Conservation (phyloP, 2,329 filamentous ascomycete species). For the Pseudopithomyces maydicus region DNA sequence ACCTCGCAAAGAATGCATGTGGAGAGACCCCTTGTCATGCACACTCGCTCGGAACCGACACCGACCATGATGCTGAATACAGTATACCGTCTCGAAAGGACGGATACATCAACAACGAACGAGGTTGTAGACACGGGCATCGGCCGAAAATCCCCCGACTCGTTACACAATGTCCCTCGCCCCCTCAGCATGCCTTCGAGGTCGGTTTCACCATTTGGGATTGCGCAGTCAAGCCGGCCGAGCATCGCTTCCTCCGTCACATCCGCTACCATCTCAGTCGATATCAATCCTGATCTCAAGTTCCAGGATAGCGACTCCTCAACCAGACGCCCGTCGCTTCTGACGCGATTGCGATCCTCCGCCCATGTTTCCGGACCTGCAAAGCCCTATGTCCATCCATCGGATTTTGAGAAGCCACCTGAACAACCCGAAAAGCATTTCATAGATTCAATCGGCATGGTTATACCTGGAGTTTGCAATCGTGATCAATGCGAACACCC, state of each 20-base stretch:
- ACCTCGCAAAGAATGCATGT: not conserved
- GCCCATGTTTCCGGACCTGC: conserved; percentile 8
- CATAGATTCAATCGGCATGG: conserved; percentile 32
- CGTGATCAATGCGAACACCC: conserved; percentile 20
- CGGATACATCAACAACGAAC: not conserved
- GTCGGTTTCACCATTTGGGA: conserved; percentile 1
- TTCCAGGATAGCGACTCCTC: not conserved
- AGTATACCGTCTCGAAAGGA: not conserved
- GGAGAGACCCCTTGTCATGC: not conserved
- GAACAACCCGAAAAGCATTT: conserved; percentile 31
- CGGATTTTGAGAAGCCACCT: conserved; percentile 21
- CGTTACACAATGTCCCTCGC: not conserved
- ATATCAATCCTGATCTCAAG: conserved; percentile 6
- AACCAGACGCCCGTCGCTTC: conserved; percentile 17
- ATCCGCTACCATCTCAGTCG: conserved; percentile 14
- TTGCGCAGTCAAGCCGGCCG: conserved; percentile 3
- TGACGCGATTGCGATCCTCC: conserved; percentile 21
- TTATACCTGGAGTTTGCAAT: conserved; percentile 29
- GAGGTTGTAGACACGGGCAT: conserved; percentile 3
- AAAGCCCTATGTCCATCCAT: conserved; percentile 8
- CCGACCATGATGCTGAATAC: not conserved
- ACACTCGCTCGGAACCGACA: conserved; percentile 2
- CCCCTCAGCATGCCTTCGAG: conserved; percentile 5
- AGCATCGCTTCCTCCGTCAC: conserved; percentile 15
- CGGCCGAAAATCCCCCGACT: not conserved